Conservation (phyloP, 495 filamentous ascomycete species). For the Penicillium crystallinum region DNA sequence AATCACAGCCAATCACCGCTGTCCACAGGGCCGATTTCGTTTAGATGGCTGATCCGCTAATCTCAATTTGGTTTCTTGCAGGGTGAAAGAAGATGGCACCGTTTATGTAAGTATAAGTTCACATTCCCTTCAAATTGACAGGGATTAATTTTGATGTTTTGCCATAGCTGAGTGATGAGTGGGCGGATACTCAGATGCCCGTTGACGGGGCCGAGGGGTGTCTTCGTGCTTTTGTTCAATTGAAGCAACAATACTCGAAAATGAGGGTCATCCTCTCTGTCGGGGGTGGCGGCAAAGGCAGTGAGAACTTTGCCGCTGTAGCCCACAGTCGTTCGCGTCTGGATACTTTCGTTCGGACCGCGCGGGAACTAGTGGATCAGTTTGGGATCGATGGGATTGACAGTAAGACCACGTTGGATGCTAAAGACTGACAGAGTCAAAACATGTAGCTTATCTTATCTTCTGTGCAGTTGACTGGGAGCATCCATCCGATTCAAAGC, state of each 20-base stretch:
- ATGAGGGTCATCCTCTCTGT: constrained; percentile 81
- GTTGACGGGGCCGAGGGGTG: constrained; percentile 77
- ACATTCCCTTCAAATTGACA: not conserved
- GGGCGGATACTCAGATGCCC: constrained; percentile 72
- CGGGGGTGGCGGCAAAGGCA: constrained; percentile 75
- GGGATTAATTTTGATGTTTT: constrained; percentile 17
- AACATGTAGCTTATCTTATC: not conserved
- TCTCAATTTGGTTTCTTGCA: constrained; percentile 35
- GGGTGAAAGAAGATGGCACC: constrained; percentile 71
- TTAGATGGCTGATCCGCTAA: constrained; percentile 26
- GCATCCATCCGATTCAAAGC: constrained; percentile 62
- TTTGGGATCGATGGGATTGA: constrained; percentile 84
- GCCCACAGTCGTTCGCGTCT: constrained; percentile 55
- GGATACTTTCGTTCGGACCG: constrained; percentile 70
- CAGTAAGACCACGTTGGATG: constrained; percentile 43
- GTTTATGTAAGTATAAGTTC: constrained; percentile 59
- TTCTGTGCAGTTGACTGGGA: constrained; percentile 76
- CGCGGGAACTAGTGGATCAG: constrained; percentile 62
- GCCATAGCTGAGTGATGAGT: constrained; percentile 75
- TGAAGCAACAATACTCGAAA: constrained; percentile 71
- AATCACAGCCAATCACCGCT: constrained; percentile 21
- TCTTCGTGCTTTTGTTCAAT: constrained; percentile 63
- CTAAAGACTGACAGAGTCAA: not conserved
- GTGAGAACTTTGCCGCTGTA: constrained; percentile 70
- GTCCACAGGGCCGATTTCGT: not conserved